phyloP scores from a whole-genome alignment of 1,139 yeast genomes.

The Waltiozyma sp. region DNA sequence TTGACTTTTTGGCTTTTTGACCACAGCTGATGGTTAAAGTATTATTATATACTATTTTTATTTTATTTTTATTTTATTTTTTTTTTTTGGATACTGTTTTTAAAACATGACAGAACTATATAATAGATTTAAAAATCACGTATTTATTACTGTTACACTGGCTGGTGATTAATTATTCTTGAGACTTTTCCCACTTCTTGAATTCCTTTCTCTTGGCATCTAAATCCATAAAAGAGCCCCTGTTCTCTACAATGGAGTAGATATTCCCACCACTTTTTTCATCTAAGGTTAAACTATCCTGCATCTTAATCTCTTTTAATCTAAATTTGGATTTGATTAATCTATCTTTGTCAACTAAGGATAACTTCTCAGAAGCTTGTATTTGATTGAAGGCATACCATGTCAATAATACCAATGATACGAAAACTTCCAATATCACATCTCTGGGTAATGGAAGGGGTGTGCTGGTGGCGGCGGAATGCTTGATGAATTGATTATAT shows the following conservation, averaged over 20 bases:
- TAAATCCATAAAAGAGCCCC: constrained; percentile 37
- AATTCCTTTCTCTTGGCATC: constrained; percentile 30
- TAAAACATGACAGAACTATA: too few relatives aligned
- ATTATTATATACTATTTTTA: too few relatives aligned
- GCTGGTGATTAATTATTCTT: background rate
- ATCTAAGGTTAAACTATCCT: constrained; percentile 32
- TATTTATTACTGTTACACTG: too few relatives aligned
- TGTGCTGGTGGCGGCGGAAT: constrained; percentile 2
- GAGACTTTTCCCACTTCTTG: constrained; percentile 24
- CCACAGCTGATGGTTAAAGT: too few relatives aligned
- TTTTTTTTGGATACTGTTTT: too few relatives aligned
- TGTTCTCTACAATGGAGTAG: constrained; percentile 31
- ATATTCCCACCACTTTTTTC: constrained; percentile 36
- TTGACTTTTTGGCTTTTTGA: too few relatives aligned
- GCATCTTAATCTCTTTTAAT: constrained; percentile 37
- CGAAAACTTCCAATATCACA: constrained; percentile 8
- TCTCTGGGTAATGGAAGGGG: constrained; percentile 10
- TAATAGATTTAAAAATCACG: too few relatives aligned
- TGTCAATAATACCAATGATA: constrained; percentile 5
- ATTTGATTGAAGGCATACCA: constrained; percentile 7
- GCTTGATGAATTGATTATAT: constrained; percentile 9
- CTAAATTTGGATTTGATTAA: constrained; percentile 6
- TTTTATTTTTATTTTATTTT: too few relatives aligned
- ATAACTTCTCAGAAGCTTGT: constrained; percentile 3
- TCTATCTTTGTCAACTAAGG: constrained; percentile 10